A percentile compares a stretch with the other conserved stretches of the same genome.
Evolutionary conservation across 177 flowering plant species (phyloP).

Genomic region (Vitis hybrid): DNA sequence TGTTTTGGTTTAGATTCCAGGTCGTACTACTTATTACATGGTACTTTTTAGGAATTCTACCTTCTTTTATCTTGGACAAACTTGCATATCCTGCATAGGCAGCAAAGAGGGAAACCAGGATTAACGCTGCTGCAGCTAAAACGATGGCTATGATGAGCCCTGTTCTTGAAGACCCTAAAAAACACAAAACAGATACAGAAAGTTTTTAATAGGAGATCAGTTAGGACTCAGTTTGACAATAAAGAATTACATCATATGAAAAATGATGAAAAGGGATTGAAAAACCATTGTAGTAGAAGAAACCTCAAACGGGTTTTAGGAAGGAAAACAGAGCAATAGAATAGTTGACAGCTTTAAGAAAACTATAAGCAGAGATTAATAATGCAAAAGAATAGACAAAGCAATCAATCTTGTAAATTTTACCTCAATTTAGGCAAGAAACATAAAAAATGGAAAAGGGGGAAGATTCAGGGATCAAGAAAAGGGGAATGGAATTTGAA

Average conservation of each 20-base stretch:
- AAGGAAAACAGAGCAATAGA: too few relatives aligned
- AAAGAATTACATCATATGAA: too few relatives aligned
- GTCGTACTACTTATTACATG: not conserved
- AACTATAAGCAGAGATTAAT: too few relatives aligned
- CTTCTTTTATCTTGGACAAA: slow-evolving; percentile 33
- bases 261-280: too few relatives aligned
- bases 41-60: slow-evolving; percentile 23
- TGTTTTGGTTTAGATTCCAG: not conserved
- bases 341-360: too few relatives aligned
- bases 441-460: too few relatives aligned
- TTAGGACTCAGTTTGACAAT: not conserved
- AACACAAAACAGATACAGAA: not conserved
- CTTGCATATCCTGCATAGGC: slow-evolving; percentile 43
- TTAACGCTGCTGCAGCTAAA: slow-evolving; percentile 32
- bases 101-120: slow-evolving; percentile 39
- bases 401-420: not conserved
- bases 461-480: too few relatives aligned
- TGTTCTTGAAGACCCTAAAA: slow-evolving; percentile 25
- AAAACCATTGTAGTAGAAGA: too few relatives aligned
- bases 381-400: too few relatives aligned
- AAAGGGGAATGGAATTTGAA: too few relatives aligned
- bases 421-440: not conserved
- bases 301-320: too few relatives aligned
- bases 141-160: slow-evolving; percentile 32
- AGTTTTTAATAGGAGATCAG: not conserved